phyloP scores from a whole-genome alignment of 441 rosid species.

The Populus tomentosa region DNA sequence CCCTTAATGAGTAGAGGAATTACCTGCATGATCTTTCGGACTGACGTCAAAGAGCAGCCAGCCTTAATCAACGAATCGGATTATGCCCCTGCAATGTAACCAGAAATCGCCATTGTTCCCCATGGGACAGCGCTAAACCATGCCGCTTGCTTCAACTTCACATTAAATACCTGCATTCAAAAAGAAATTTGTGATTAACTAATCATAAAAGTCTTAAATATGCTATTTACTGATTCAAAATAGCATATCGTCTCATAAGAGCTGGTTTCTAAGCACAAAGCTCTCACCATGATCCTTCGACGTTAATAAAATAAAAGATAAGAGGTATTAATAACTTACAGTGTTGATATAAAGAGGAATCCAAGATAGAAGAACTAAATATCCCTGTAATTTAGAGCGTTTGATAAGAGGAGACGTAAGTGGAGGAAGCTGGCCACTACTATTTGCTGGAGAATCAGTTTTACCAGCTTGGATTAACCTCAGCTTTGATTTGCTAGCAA shows the following conservation, averaged over 20 bases:
- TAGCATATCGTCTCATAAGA: not conserved
- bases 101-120: slow-evolving; percentile 91
- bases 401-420: slow-evolving; percentile 48
- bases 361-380: slow-evolving; percentile 94
- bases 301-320: not conserved
- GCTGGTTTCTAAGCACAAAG: not conserved
- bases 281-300: not conserved
- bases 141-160: slow-evolving; percentile 90
- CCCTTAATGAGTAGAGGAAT: not conserved
- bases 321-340: slow-evolving; percentile 30
- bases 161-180: slow-evolving; percentile 56
- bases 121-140: slow-evolving; percentile 99
- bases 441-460: slow-evolving; percentile 29
- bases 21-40: slow-evolving; percentile 96
- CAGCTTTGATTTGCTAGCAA: slow-evolving; percentile 53
- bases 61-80: slow-evolving; percentile 67
- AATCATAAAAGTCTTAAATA: too few species aligned
- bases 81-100: slow-evolving; percentile 64
- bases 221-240: not conserved
- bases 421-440: slow-evolving; percentile 41
- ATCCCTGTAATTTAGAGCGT: slow-evolving; percentile 57
- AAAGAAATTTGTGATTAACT: not conserved
- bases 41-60: slow-evolving; percentile 67
- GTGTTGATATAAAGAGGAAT: slow-evolving; percentile 96
- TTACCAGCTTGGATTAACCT: slow-evolving; percentile 72